Evolutionary conservation across 768 basidiomycete species (phyloP).

Genomic region (Artomyces pyxidatus): DNA sequence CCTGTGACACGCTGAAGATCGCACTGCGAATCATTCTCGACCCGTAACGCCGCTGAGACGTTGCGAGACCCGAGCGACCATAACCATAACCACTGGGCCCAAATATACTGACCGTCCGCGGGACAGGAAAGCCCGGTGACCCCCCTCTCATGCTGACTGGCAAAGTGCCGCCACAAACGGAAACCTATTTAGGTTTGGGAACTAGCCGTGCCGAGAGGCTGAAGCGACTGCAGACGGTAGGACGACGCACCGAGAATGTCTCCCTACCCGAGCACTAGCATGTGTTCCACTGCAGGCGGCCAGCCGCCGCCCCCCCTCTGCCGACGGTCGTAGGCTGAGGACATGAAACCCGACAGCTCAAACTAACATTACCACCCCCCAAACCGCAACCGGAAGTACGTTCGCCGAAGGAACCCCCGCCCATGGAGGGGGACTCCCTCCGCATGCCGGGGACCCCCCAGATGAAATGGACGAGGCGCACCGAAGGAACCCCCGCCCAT

Average conservation of each 20-base stretch:
- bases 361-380: not conserved
- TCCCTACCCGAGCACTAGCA: not conserved
- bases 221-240: not conserved
- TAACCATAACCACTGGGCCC: no score
- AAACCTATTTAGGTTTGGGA: not conserved
- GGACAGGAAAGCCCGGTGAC: not conserved
- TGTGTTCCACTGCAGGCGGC: not conserved
- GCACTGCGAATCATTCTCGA: no score
- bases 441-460: not conserved
- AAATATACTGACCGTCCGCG: no score
- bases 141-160: not conserved
- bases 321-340: not conserved
- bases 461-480: not conserved
- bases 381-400: not conserved
- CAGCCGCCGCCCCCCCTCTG: not conserved
- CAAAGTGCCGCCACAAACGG: not conserved
- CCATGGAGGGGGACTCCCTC: not conserved
- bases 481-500: not conserved
- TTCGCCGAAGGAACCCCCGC: not conserved
- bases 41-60: no score
- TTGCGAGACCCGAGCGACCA: no score
- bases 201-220: conserved; percentile 1
- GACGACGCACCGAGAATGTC: not conserved
- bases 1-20: no score
- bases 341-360: not conserved